These are phyloP conservation scores for Pythium monospermum DNA, from an alignment of 352 stramenopile genomes.

Conservation along the genomic window DNA sequence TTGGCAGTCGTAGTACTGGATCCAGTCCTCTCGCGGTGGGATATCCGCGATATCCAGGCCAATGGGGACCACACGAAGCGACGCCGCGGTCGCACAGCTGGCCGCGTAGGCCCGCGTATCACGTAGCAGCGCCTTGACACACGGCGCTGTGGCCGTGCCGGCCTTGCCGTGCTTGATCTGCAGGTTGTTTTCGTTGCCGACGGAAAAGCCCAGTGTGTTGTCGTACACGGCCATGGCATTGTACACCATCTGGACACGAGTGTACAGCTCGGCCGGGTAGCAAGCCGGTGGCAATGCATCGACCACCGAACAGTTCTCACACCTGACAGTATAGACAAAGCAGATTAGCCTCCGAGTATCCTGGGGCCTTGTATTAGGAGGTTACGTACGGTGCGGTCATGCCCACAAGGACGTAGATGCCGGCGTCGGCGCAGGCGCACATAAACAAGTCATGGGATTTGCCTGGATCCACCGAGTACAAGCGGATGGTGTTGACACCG, in stretches of 20 bases:
- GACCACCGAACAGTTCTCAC: constrained; percentile 29
- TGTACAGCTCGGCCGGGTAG: constrained; percentile 30
- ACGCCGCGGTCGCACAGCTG: constrained; percentile 23
- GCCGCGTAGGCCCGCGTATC: constrained; percentile 48
- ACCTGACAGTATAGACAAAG: constrained; percentile 15
- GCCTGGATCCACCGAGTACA: constrained; percentile 32
- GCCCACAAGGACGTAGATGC: constrained; percentile 39
- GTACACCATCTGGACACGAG: constrained; percentile 37
- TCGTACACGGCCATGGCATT: constrained; percentile 35
- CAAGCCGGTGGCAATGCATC: constrained; percentile 26
- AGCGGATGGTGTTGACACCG: constrained; percentile 29
- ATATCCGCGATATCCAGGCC: constrained; percentile 72
- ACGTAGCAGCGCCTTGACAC: constrained; percentile 65
- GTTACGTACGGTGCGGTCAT: constrained; percentile 28
- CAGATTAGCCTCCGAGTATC: neutral
- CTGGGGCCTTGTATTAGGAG: neutral
- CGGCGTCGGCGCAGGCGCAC: constrained; percentile 26
- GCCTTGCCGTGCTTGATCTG: constrained; percentile 32
- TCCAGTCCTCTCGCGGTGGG: constrained; percentile 47
- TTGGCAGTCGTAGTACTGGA: constrained; percentile 73
- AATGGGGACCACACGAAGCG: constrained; percentile 57
- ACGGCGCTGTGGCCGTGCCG: constrained; percentile 46
- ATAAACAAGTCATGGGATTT: constrained; percentile 36
- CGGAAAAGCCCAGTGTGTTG: constrained; percentile 43
- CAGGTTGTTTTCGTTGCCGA: constrained; percentile 70